phyloP scores from a whole-genome alignment of 805 yeast species.

The Kodamaea hsintzibuensis region DNA sequence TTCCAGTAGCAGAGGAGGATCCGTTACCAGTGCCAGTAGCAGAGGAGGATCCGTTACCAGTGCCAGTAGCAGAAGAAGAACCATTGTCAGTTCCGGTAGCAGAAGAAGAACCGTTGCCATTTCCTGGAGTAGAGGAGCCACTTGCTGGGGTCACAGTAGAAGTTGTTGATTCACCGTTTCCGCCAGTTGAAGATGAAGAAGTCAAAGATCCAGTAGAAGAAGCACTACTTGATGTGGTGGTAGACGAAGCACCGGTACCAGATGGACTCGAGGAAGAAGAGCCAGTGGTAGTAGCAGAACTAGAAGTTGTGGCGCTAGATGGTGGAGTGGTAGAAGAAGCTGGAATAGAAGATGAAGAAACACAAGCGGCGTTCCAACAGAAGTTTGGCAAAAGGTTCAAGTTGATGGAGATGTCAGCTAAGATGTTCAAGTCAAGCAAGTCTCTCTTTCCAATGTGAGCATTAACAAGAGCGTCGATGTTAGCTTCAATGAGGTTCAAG shows the following conservation, averaged over 20 bases:
- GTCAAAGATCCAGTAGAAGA: constrained; percentile 6
- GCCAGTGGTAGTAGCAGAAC: constrained; percentile 1
- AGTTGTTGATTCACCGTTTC: neutral
- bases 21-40: neutral
- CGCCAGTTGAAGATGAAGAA: constrained; percentile 2
- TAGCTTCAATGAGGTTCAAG: neutral
- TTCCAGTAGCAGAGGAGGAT: constrained; percentile 2
- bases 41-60: constrained; percentile 2
- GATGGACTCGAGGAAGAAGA: constrained; percentile 5
- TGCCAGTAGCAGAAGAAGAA: neutral
- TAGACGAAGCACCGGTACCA: neutral
- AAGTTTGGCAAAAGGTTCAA: constrained; percentile 19
- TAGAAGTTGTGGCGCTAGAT: constrained; percentile 1
- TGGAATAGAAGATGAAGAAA: constrained; percentile 5
- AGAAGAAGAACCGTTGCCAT: constrained; percentile 2
- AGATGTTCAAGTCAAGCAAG: too few relatives aligned
- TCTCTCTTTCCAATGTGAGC: constrained; percentile 1
- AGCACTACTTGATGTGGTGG: constrained; percentile 8
- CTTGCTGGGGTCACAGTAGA: neutral
- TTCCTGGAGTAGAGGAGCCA: neutral
- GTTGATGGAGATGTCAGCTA: constrained; percentile 7
- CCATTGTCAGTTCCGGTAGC: constrained; percentile 1
- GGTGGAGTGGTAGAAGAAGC: neutral
- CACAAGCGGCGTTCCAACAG: constrained; percentile 15
- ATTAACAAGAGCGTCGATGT: neutral